Evolutionary conservation across 495 filamentous ascomycete species (phyloP).

Genomic region (Chaetomium cochliodes): DNA sequence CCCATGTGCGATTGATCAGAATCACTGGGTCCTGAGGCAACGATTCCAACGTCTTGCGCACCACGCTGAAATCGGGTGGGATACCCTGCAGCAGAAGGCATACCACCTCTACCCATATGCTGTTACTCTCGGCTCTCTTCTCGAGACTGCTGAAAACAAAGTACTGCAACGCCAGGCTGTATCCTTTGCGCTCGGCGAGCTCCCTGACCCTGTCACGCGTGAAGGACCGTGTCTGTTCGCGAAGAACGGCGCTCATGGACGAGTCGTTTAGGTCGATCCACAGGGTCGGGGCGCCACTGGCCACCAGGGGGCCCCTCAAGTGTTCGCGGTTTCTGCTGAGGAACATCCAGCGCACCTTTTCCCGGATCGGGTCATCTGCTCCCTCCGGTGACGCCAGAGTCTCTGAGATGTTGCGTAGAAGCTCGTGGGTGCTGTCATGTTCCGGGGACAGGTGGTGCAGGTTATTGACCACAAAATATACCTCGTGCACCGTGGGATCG

Average conservation of each 20-base stretch:
- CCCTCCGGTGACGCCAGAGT: not conserved
- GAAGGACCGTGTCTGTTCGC: not conserved
- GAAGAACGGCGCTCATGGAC: not conserved
- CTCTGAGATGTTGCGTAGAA: not conserved
- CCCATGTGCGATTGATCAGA: not conserved
- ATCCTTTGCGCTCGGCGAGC: not conserved
- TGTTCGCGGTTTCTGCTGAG: not conserved
- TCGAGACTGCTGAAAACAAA: constrained; percentile 4
- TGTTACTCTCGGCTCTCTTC: constrained; percentile 4
- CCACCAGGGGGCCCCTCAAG: not conserved
- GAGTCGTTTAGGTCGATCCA: not conserved
- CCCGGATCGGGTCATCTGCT: not conserved
- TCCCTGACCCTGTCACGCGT: constrained; percentile 1
- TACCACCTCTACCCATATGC: constrained; percentile 1
- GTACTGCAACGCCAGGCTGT: not conserved
- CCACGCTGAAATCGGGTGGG: not conserved
- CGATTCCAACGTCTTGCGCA: constrained; percentile 1
- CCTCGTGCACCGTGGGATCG: not conserved
- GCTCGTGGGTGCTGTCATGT: not conserved
- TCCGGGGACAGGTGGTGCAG: not conserved
- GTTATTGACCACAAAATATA: not conserved
- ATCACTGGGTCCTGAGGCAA: constrained; percentile 1
- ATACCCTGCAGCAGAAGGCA: constrained; percentile 2
- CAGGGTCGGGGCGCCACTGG: not conserved
- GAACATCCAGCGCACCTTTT: constrained; percentile 2